A percentile compares a stretch with the other conserved stretches of the same genome.
phyloP scores from a whole-genome alignment of 768 basidiomycete genomes.

The Lentinula edodes region DNA sequence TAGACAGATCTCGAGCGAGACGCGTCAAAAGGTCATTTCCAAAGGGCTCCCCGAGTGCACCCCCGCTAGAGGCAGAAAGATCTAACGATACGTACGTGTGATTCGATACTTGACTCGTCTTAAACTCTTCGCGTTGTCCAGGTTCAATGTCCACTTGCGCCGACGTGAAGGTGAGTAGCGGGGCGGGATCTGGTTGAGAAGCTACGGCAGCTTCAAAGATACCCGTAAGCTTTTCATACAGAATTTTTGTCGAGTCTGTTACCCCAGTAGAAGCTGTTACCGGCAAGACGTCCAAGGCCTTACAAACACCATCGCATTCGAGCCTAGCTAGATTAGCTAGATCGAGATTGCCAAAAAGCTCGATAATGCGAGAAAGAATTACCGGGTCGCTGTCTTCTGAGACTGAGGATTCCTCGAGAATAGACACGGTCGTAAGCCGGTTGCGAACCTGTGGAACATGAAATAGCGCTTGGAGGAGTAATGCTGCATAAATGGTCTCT shows the following conservation, averaged over 20 bases:
- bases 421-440: not conserved
- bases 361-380: not conserved
- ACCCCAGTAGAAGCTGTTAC: not conserved
- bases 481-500: not conserved
- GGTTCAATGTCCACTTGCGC: not conserved
- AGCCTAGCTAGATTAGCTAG: not conserved
- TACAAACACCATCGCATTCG: not conserved
- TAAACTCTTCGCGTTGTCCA: not conserved
- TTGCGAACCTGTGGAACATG: constrained; percentile 1
- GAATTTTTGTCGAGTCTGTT: not conserved
- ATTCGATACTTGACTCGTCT: not conserved
- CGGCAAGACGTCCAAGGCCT: not conserved
- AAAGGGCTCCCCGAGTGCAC: not conserved
- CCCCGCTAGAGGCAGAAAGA: not conserved
- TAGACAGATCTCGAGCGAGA: not conserved
- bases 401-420: not conserved
- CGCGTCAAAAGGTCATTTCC: not conserved
- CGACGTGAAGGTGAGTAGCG: not conserved
- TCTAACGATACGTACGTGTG: not conserved
- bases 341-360: not conserved
- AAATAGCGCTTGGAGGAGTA: constrained; percentile 2
- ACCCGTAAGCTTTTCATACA: not conserved
- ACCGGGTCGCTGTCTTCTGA: not conserved
- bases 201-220: not conserved
- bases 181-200: not conserved